phyloP scores from a whole-genome alignment of 371 early-diverging fungal genomes.

The Zancudomyces culisetae region DNA sequence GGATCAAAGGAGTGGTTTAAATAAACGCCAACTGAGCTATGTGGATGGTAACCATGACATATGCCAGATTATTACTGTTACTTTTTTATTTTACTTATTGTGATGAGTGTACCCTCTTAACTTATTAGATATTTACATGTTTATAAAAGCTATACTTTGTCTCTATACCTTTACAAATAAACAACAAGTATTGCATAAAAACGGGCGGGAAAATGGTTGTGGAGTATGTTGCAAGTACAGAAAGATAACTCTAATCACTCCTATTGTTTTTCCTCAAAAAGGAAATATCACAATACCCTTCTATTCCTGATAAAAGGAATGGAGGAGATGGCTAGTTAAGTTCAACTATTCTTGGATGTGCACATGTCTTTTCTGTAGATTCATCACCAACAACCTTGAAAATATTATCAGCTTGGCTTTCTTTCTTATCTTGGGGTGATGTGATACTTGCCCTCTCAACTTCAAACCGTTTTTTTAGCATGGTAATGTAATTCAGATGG shows the following conservation, averaged over 20 bases:
- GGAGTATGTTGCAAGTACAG: no score
- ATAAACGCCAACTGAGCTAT: neutral
- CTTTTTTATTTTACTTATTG: no score
- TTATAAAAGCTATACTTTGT: no score
- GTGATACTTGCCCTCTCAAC: no score
- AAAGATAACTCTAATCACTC: no score
- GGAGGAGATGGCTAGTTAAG: neutral
- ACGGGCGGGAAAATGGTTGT: no score
- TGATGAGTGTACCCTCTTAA: no score
- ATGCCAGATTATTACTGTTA: no score
- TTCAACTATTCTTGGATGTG: neutral
- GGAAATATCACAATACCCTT: neutral
- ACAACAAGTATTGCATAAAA: no score
- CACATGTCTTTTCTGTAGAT: neutral
- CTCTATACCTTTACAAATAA: no score
- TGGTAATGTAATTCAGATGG: neutral
- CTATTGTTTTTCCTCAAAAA: neutral
- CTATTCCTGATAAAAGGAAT: neutral
- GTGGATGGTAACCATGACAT: no score
- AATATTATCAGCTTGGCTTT: neutral
- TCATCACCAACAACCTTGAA: neutral
- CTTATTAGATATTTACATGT: no score
- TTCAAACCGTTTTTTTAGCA: neutral
- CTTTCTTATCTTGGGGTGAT: neutral
- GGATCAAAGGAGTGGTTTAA: neutral